Conservation (phyloP, 164 flowering plant genomes). For the Santalum album region DNA sequence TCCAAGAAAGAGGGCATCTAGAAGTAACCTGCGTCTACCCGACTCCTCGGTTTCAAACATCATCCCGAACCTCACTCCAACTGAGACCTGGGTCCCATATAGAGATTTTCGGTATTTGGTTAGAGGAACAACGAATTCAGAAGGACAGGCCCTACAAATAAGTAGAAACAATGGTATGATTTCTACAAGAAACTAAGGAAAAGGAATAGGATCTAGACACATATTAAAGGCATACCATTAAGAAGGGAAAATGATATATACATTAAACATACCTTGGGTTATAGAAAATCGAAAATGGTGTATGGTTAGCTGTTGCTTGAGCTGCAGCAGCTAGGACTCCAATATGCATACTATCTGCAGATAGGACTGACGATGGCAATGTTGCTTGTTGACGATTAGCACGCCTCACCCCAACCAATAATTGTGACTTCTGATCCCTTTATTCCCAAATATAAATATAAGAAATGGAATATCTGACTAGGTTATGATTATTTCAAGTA, state of each 20-base stretch:
- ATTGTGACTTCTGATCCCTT: conserved; percentile 91
- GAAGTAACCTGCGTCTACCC: conserved; percentile 72
- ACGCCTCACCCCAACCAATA: conserved; percentile 84
- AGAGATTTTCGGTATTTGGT: conserved; percentile 65
- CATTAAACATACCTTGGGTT: conserved; percentile 63
- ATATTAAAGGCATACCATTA: no score
- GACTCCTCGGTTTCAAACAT: conserved; percentile 99
- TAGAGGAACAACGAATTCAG: conserved; percentile 84
- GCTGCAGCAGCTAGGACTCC: conserved; percentile 99
- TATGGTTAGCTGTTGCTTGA: conserved; percentile 89
- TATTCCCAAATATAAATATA: not conserved
- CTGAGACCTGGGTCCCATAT: conserved; percentile 65
- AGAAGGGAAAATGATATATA: not conserved
- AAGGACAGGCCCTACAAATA: conserved; percentile 71
- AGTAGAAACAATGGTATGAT: not conserved
- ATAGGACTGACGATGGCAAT: conserved; percentile 87
- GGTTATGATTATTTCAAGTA: not conserved
- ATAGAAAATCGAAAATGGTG: conserved; percentile 82
- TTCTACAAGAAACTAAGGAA: not conserved
- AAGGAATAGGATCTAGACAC: not conserved
- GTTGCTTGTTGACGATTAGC: conserved; percentile 84
- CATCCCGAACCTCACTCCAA: conserved; percentile 98
- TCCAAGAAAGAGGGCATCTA: not conserved
- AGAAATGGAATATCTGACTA: no score
- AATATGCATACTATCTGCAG: conserved; percentile 98